These are phyloP conservation scores for Globisporangium alternatum DNA, from an alignment of 352 stramenopile genomes.

Conservation along the genomic window DNA sequence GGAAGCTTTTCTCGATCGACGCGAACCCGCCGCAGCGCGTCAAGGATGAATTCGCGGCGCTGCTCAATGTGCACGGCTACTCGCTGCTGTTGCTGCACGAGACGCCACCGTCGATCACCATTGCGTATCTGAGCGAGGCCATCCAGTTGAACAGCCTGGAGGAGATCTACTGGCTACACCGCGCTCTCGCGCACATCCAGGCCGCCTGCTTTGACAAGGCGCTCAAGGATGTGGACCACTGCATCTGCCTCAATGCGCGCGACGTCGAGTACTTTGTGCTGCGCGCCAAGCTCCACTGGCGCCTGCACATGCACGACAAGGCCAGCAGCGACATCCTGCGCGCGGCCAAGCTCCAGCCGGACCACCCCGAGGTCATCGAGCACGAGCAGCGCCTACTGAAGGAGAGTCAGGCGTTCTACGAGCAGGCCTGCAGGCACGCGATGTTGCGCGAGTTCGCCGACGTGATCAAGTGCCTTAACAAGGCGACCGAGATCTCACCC, in stretches of 20 bases:
- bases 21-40: slow-evolving; percentile 53
- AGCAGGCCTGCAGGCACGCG: slow-evolving; percentile 50
- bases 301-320: slow-evolving; percentile 73
- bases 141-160: slow-evolving; percentile 71
- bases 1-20: slow-evolving; percentile 67
- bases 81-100: slow-evolving; percentile 60
- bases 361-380: slow-evolving; percentile 71
- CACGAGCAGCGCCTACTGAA: slow-evolving; percentile 63
- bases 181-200: slow-evolving; percentile 65
- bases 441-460: slow-evolving; percentile 48
- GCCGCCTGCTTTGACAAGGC: slow-evolving; percentile 63
- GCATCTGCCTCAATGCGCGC: slow-evolving; percentile 64
- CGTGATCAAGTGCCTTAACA: slow-evolving; percentile 65
- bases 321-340: slow-evolving; percentile 62
- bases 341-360: slow-evolving; percentile 47
- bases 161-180: slow-evolving; percentile 77
- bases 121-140: slow-evolving; percentile 72
- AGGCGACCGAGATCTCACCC: slow-evolving; percentile 60
- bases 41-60: slow-evolving; percentile 70
- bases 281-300: slow-evolving; percentile 78
- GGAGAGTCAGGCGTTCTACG: slow-evolving; percentile 74
- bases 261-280: slow-evolving; percentile 86
- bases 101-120: slow-evolving; percentile 38
- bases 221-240: slow-evolving; percentile 76
- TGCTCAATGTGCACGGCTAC: slow-evolving; percentile 73